Conservation (phyloP, 768 basidiomycete genomes). For the Filobasidium floriforme region DNA sequence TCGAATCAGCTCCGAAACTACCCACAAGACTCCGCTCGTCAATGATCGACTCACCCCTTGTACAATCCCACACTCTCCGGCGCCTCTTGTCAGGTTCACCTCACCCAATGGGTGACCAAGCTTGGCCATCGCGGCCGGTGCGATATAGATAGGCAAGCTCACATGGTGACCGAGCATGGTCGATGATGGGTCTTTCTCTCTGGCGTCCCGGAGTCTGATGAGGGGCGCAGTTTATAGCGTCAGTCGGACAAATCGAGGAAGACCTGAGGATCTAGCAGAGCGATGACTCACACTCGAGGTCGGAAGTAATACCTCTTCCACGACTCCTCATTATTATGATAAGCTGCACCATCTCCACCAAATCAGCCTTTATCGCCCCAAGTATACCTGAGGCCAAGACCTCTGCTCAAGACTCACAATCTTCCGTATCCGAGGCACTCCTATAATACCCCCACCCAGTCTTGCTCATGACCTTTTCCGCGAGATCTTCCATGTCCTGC, state of each 20-base stretch:
- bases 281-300: constrained; percentile 29
- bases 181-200: constrained; percentile 23
- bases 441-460: constrained; percentile 48
- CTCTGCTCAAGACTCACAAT: constrained; percentile 38
- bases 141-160: constrained; percentile 37
- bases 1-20: not conserved
- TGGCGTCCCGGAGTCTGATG: constrained; percentile 21
- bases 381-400: no score
- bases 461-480: constrained; percentile 43
- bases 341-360: constrained; percentile 23
- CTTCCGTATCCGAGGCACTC: constrained; percentile 37
- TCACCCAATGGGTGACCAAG: constrained; percentile 83
- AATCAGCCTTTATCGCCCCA: no score
- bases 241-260: constrained; percentile 19
- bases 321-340: constrained; percentile 38
- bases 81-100: constrained; percentile 67
- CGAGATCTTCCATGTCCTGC: constrained; percentile 45
- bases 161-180: constrained; percentile 37
- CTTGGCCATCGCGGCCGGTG: constrained; percentile 44
- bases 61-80: constrained; percentile 60
- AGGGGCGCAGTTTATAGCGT: not conserved
- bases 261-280: not conserved
- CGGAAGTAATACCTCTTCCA: constrained; percentile 43
- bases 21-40: not conserved
- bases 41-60: constrained; percentile 51